These are phyloP conservation scores for Colletotrichum echinochloae DNA, from an alignment of 2,329 filamentous ascomycete species.

Conservation along the genomic window DNA sequence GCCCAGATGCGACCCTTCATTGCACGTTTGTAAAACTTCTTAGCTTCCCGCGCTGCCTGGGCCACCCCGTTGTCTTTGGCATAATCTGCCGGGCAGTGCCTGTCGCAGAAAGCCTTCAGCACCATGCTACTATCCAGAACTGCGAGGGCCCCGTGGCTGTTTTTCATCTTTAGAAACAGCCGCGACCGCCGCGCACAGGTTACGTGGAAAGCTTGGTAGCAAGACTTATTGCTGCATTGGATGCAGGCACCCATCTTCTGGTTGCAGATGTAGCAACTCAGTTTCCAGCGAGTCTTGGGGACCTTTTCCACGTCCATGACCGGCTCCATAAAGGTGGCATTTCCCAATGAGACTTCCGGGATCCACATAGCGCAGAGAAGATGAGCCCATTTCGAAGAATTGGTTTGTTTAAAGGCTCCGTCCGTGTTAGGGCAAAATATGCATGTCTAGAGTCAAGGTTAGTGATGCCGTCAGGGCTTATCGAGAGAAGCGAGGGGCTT, in stretches of 20 bases:
- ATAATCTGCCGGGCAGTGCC: slow-evolving; percentile 92
- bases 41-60: slow-evolving; percentile 82
- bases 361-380: slow-evolving; percentile 98
- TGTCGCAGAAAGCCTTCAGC: slow-evolving; percentile 95
- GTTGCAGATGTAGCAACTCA: slow-evolving; percentile 95
- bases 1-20: slow-evolving; percentile 95
- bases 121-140: slow-evolving; percentile 83
- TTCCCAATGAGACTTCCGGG: slow-evolving; percentile 93
- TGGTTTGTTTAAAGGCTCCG: slow-evolving; percentile 98
- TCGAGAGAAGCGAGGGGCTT: slow-evolving; percentile 48
- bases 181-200: slow-evolving; percentile 91
- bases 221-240: slow-evolving; percentile 97
- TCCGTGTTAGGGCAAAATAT: slow-evolving; percentile 99
- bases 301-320: slow-evolving; percentile 99
- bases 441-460: slow-evolving; percentile 72
- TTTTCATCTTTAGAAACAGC: slow-evolving; percentile 97
- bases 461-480: not conserved
- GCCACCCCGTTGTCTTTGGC: slow-evolving; percentile 86
- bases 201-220: slow-evolving; percentile 96
- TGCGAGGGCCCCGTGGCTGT: slow-evolving; percentile 81
- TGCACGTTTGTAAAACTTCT: slow-evolving; percentile 87
- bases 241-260: slow-evolving; percentile 99
- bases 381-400: slow-evolving; percentile 96
- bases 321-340: slow-evolving; percentile 97
- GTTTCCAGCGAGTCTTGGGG: slow-evolving; percentile 91